Conservation (phyloP, 208 protist genomes). For the Acanthamoeba culbertsoni region DNA sequence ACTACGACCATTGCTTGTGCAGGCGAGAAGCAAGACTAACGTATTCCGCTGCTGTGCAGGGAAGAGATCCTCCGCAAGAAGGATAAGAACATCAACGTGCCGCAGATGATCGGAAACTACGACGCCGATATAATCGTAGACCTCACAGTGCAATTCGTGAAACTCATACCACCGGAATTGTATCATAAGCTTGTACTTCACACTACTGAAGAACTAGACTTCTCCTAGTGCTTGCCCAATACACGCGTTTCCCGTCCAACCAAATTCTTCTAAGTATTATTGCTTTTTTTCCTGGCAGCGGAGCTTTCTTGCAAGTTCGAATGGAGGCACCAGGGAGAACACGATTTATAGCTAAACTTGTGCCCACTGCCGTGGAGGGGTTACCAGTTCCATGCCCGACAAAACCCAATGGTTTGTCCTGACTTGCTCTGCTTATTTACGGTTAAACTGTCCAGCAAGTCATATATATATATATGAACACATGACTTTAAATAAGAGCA, state of each 20-base stretch:
- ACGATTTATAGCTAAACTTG: background rate
- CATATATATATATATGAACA: background rate
- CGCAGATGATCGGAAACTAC: conserved; percentile 61
- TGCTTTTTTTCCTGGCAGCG: background rate
- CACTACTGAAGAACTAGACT: conserved; percentile 19
- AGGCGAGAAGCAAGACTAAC: too few relatives aligned
- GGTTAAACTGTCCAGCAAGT: too few relatives aligned
- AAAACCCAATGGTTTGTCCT: background rate
- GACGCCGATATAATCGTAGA: conserved; percentile 76
- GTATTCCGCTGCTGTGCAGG: background rate
- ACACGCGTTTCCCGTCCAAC: background rate
- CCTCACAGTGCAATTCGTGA: conserved; percentile 72
- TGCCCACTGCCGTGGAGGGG: background rate
- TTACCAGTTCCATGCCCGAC: background rate
- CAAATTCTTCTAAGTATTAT: background rate
- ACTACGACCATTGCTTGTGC: background rate
- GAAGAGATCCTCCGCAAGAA: conserved; percentile 68
- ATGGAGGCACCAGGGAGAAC: background rate
- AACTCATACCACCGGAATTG: conserved; percentile 75
- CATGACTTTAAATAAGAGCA: background rate
- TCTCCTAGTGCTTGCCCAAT: background rate
- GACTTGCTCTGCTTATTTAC: too few relatives aligned
- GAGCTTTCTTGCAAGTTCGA: background rate
- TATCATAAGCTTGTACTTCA: conserved; percentile 58
- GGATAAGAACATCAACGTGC: conserved; percentile 61